Evolutionary conservation across 2,329 filamentous ascomycete genomes (phyloP).

Genomic region (Fusarium avenaceum): DNA sequence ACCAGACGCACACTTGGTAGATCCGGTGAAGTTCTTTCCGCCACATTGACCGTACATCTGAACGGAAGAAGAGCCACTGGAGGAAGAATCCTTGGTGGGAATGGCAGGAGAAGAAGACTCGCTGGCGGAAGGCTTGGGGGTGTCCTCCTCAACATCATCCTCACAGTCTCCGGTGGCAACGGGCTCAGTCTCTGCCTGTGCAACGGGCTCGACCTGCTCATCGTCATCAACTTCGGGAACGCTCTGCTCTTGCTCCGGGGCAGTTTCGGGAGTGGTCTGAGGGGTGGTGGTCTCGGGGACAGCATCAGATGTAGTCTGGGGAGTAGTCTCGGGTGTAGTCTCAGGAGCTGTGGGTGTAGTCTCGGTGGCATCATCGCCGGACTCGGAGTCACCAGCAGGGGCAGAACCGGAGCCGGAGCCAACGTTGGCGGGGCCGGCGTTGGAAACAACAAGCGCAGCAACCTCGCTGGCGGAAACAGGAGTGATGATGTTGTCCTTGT

Average conservation of each 20-base stretch:
- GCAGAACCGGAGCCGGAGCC: constrained; percentile 37
- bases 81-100: not conserved
- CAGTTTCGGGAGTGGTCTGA: not conserved
- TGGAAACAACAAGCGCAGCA: constrained; percentile 41
- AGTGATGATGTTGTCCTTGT: constrained; percentile 42
- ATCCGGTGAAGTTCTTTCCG: constrained; percentile 24
- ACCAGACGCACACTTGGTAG: constrained; percentile 22
- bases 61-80: constrained; percentile 2
- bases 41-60: constrained; percentile 33
- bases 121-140: not conserved
- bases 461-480: constrained; percentile 48
- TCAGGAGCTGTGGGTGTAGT: not conserved
- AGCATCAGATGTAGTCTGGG: not conserved
- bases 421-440: constrained; percentile 47
- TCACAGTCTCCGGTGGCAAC: not conserved
- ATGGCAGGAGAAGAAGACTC: not conserved
- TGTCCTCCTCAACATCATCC: not conserved
- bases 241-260: too few species aligned
- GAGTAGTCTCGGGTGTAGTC: not conserved
- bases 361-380: not conserved
- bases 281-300: not conserved
- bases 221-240: too few species aligned
- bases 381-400: constrained; percentile 3
- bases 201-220: too few species aligned
- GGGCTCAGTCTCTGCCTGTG: not conserved